phyloP scores from a whole-genome alignment of 2,329 filamentous ascomycete genomes.

The Diaporthe longicolla region DNA sequence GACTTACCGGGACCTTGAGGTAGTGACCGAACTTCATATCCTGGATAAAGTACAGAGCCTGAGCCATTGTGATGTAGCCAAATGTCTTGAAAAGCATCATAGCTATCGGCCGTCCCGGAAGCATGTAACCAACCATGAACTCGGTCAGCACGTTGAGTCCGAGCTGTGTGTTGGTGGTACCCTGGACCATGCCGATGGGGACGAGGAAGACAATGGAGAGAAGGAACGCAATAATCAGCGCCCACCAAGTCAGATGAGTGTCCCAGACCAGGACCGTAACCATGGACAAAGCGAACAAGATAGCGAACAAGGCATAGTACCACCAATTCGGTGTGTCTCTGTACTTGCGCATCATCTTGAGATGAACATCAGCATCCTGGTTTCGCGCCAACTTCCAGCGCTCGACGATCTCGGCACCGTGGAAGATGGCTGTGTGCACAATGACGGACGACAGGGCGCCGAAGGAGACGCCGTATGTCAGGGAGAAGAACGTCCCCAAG shows the following conservation, averaged over 20 bases:
- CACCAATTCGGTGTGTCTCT: slow-evolving; percentile 42
- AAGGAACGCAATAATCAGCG: slow-evolving; percentile 46
- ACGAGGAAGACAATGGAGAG: slow-evolving; percentile 50
- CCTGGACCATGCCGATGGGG: slow-evolving; percentile 53
- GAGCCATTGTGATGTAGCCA: slow-evolving; percentile 62
- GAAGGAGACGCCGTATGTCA: slow-evolving; percentile 40
- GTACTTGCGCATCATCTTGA: slow-evolving; percentile 44
- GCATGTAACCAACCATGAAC: slow-evolving; percentile 67
- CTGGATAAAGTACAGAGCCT: slow-evolving; percentile 57
- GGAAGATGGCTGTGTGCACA: slow-evolving; percentile 43
- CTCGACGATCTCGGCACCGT: slow-evolving; percentile 47
- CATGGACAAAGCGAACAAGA: slow-evolving; percentile 41
- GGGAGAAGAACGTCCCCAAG: slow-evolving; percentile 34
- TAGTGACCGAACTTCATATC: slow-evolving; percentile 62
- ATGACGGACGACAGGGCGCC: slow-evolving; percentile 36
- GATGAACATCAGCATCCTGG: slow-evolving; percentile 43
- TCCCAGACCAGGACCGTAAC: slow-evolving; percentile 41
- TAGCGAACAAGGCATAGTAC: slow-evolving; percentile 40
- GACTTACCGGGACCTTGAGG: slow-evolving; percentile 52
- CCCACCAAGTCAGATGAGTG: slow-evolving; percentile 44
- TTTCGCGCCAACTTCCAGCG: slow-evolving; percentile 41
- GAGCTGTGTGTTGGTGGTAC: slow-evolving; percentile 53
- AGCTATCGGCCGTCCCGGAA: slow-evolving; percentile 64
- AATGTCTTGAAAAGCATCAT: slow-evolving; percentile 70
- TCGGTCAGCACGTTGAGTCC: slow-evolving; percentile 66